Evolutionary conservation across 192 early-diverging fungal genomes (phyloP), one percentile per base, ranked within the genome.

Genomic region (Entomortierella beljakovae): DNA sequence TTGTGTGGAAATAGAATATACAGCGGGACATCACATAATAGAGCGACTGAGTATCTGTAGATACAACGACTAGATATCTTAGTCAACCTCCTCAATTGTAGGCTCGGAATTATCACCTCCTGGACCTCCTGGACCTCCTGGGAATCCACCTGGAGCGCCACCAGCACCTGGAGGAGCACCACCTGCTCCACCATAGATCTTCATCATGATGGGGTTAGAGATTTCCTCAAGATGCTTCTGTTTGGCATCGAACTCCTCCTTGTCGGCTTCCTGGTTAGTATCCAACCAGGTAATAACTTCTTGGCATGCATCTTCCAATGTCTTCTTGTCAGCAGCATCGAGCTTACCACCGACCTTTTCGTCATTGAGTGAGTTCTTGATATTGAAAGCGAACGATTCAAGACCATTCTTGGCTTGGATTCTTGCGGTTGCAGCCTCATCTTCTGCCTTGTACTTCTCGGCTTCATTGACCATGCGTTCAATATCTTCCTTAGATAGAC

Each of bases 171-270:
- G 70, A 59, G 80, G 88, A 54, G 77, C 76, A 71, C 84, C 95
- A 51, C 89, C 94, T 33, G 82, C 90, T 63, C 81, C 87, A 77
- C 91, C 88, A 87, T 99, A 97, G 77, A 98, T 77, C 85, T 94
- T 95, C 82, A 85, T 91, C 93, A 98, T 98, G 90, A 99, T 97
- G 43, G 97, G 96, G 90, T 97, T 96, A 66, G 95, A 94, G 50
- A 94, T 71, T 71, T 89, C 88, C 86, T 98, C 95, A 38, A 99
- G 88, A 63, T 96, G 92, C 92, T 96, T 97, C 87, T 95, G 93
- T 66, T 87, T 88, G 74, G 87, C 69, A 81, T 97, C 95, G 81
- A 93, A 98, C 90, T 98, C 97, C 81, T 97, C 95, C 87, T 96
- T 97, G 48, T 91, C 89, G 23, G 92, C 97, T 84, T 97, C 97